Conservation (phyloP, 2,329 filamentous ascomycete genomes). For the Macrophomina pseudophaseolina region DNA sequence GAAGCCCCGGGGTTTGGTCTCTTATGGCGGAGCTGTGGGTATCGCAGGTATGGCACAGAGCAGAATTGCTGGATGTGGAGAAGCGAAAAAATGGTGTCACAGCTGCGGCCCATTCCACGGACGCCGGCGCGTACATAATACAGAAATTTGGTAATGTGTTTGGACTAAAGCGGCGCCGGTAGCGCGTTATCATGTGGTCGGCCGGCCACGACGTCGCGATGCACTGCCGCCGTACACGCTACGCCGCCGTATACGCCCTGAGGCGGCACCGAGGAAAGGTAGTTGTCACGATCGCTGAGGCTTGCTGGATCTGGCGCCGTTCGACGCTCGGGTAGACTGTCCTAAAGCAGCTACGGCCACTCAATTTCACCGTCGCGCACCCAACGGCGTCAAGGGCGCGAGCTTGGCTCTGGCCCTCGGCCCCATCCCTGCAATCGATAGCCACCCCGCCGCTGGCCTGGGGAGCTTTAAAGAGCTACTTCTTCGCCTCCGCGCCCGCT, state of each 20-base stretch:
- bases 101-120: not conserved
- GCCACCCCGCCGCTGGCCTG: conserved; percentile 16
- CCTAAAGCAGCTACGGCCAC: conserved; percentile 11
- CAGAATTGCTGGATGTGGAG: not conserved
- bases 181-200: conserved; percentile 13
- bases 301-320: conserved; percentile 21
- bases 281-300: conserved; percentile 17
- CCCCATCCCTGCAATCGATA: conserved; percentile 23
- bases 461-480: conserved; percentile 23
- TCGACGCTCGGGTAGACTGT: conserved; percentile 8
- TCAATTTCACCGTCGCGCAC: not conserved
- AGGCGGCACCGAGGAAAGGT: not conserved
- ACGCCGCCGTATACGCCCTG: conserved; percentile 15
- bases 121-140: conserved; percentile 13
- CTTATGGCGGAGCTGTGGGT: not conserved
- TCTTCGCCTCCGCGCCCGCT: conserved; percentile 9
- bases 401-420: conserved; percentile 17
- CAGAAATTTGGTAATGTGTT: conserved; percentile 26
- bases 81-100: conserved; percentile 10
- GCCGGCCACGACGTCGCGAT: not conserved
- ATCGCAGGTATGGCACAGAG: not conserved
- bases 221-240: conserved; percentile 19
- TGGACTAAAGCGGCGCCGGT: not conserved
- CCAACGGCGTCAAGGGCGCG: conserved; percentile 27
- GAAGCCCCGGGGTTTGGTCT: not conserved